These are phyloP conservation scores for Pulveroboletus sp. DNA, from an alignment of 768 basidiomycete genomes.

Conservation along the genomic window DNA sequence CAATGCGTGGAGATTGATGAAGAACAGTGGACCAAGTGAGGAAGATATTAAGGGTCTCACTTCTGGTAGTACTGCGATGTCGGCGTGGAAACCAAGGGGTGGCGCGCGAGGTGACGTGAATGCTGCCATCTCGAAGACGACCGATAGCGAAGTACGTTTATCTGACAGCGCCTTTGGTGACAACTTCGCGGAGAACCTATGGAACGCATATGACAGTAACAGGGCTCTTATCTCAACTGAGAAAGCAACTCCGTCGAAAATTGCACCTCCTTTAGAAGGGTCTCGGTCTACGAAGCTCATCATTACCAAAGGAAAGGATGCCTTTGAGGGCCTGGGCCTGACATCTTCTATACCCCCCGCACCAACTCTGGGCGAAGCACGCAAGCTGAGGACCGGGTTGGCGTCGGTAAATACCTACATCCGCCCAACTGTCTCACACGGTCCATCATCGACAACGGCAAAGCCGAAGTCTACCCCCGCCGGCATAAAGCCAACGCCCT, in stretches of 20 bases:
- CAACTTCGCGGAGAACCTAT: constrained; percentile 57
- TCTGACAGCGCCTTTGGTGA: constrained; percentile 55
- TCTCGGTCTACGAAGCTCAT: constrained; percentile 31
- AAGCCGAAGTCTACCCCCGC: constrained; percentile 20
- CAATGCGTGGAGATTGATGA: constrained; percentile 45
- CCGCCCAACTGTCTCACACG: constrained; percentile 14
- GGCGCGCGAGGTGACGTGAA: constrained; percentile 20
- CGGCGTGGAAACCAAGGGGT: constrained; percentile 30
- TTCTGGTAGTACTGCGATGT: constrained; percentile 23
- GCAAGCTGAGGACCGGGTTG: constrained; percentile 67
- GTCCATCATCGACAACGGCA: constrained; percentile 12
- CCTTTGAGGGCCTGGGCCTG: constrained; percentile 74
- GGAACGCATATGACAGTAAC: constrained; percentile 46
- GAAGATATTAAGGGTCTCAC: constrained; percentile 19
- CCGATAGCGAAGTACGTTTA: constrained; percentile 22
- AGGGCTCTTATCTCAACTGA: constrained; percentile 9
- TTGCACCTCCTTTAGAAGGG: constrained; percentile 26
- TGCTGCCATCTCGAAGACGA: constrained; percentile 35
- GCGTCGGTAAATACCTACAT: constrained; percentile 46
- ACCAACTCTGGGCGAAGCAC: constrained; percentile 74
- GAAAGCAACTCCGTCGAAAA: constrained; percentile 21
- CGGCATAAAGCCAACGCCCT: constrained; percentile 23
- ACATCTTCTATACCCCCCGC: constrained; percentile 42
- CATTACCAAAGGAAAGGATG: constrained; percentile 54
- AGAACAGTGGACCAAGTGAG: constrained; percentile 16